Conservation (phyloP, 306 rosid species). For the Aeschynomene evenia region DNA sequence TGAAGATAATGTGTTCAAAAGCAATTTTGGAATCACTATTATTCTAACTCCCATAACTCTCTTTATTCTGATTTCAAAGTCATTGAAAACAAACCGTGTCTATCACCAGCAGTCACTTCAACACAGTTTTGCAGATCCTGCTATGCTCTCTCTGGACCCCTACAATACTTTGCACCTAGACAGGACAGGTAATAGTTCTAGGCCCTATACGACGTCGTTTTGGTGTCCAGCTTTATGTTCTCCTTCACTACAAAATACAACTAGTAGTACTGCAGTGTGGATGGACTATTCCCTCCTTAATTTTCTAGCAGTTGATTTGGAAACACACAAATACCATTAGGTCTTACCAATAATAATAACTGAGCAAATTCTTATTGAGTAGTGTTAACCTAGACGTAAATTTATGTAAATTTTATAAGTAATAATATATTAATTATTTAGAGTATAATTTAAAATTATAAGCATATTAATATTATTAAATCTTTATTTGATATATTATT, state of each 20-base stretch:
- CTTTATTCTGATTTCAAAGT: too few relatives aligned
- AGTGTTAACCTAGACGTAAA: too few relatives aligned
- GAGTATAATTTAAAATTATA: too few relatives aligned
- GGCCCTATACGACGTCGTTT: constrained; percentile 36
- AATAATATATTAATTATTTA: too few relatives aligned
- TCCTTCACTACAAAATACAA: constrained; percentile 11
- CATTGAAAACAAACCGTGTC: too few relatives aligned
- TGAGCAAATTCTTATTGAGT: too few relatives aligned
- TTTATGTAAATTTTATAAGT: too few relatives aligned
- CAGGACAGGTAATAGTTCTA: constrained; percentile 18
- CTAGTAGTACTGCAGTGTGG: neutral
- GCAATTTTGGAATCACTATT: too few relatives aligned
- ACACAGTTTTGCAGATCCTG: constrained; percentile 52
- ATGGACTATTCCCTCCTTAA: neutral
- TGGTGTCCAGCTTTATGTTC: neutral
- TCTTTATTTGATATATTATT: too few relatives aligned
- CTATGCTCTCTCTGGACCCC: constrained; percentile 47
- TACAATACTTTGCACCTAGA: constrained; percentile 19
- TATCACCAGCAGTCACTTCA: constrained; percentile 69
- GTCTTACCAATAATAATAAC: neutral
- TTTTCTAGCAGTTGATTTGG: neutral
- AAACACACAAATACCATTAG: constrained; percentile 14
- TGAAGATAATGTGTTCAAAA: too few relatives aligned
- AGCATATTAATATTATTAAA: too few relatives aligned
- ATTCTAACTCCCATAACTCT: too few relatives aligned